phyloP scores from a whole-genome alignment of 1,284 basidiomycete genomes.

The Papiliotrema nemorosa region DNA sequence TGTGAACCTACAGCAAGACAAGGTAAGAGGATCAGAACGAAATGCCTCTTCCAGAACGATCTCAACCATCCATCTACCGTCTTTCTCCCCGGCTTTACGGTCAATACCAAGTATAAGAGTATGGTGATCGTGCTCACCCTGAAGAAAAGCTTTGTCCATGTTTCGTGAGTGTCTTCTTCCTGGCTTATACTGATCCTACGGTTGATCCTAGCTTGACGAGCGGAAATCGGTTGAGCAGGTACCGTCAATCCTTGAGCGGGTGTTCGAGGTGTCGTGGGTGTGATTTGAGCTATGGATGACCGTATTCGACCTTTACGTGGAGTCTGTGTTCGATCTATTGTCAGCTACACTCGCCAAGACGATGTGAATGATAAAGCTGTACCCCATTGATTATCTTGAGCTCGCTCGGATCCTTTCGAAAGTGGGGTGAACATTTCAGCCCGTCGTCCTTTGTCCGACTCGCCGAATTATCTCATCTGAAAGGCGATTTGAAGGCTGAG shows the following conservation, averaged over 20 bases:
- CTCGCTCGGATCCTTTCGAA: slow-evolving; percentile 46
- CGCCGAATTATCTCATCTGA: too few relatives aligned
- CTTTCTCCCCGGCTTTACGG: slow-evolving; percentile 45
- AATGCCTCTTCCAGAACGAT: slow-evolving; percentile 54
- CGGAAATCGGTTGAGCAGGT: not conserved
- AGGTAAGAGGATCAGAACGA: slow-evolving; percentile 52
- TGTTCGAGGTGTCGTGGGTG: slow-evolving; percentile 5
- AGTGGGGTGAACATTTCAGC: slow-evolving; percentile 46
- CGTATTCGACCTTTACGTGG: slow-evolving; percentile 24
- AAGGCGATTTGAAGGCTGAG: too few relatives aligned
- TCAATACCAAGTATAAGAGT: not conserved
- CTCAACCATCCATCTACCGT: slow-evolving; percentile 52
- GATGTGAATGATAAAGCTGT: not conserved
- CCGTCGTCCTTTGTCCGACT: too few relatives aligned
- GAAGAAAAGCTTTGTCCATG: slow-evolving; percentile 34
- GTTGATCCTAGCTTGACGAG: not conserved
- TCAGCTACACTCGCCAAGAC: too few relatives aligned
- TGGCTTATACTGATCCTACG: slow-evolving; percentile 25
- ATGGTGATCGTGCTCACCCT: slow-evolving; percentile 19
- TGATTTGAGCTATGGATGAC: slow-evolving; percentile 8
- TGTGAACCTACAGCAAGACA: slow-evolving; percentile 49
- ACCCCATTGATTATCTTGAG: slow-evolving; percentile 48
- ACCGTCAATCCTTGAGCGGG: not conserved
- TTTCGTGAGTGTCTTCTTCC: slow-evolving; percentile 14
- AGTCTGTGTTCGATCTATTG: slow-evolving; percentile 28